phyloP scores from a whole-genome alignment of 768 basidiomycete genomes.

The Krasilnikovozyma curviuscula region DNA sequence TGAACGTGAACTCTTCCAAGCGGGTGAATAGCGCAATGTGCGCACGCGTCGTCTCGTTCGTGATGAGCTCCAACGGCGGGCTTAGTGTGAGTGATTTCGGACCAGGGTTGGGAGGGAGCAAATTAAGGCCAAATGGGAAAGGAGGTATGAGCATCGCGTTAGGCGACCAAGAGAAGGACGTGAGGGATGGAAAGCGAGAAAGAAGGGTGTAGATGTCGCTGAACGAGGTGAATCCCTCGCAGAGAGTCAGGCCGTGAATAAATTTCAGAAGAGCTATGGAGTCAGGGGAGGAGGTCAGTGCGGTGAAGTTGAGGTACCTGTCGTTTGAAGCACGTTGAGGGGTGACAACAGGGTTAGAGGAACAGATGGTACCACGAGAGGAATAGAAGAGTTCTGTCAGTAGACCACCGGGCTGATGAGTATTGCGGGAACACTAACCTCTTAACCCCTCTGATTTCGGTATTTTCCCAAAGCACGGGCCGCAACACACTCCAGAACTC shows the following conservation, averaged over 20 bases:
- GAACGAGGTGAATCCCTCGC: constrained; percentile 2
- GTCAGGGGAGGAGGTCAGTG: too few species aligned
- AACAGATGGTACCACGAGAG: not conserved
- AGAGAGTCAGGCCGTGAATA: too few species aligned
- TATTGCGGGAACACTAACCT: not conserved
- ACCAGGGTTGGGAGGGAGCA: not conserved
- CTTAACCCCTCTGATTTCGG: constrained; percentile 5
- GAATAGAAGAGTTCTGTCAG: not conserved
- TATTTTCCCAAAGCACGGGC: constrained; percentile 14
- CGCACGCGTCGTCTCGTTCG: constrained; percentile 3
- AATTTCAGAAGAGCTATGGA: too few species aligned
- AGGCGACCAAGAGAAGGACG: not conserved
- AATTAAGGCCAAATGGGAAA: constrained; percentile 8
- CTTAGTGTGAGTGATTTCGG: constrained; percentile 2
- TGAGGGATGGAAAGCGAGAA: not conserved
- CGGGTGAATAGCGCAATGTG: too few species aligned
- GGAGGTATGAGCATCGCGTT: not conserved
- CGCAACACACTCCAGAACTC: constrained; percentile 19
- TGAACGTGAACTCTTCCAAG: too few species aligned
- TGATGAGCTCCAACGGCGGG: constrained; percentile 5
- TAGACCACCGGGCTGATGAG: not conserved
- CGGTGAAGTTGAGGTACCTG: not conserved
- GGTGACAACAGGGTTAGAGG: not conserved
- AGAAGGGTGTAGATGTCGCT: constrained; percentile 6
- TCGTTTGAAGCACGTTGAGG: not conserved